Percentiles rank a stretch among this genome's conserved stretches.
Evolutionary conservation across 1,284 basidiomycete genomes (phyloP).

Genomic region (Cryptococcus amylolentus): DNA sequence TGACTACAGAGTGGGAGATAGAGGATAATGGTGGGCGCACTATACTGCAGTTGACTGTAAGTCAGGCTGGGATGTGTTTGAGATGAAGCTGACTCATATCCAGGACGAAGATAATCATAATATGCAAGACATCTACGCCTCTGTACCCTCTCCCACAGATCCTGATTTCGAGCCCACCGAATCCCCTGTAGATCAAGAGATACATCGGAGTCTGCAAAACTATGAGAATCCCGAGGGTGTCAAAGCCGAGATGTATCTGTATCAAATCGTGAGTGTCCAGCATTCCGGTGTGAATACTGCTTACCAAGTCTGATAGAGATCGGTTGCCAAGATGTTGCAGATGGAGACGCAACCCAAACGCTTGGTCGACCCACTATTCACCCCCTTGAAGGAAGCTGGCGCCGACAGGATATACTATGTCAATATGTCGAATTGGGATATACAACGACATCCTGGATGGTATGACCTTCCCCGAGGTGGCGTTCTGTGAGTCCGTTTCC

Average conservation of each 20-base stretch:
- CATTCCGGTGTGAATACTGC: conserved; percentile 1
- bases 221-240: conserved; percentile 33
- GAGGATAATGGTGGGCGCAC: not conserved
- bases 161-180: conserved; percentile 13
- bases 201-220: conserved; percentile 15
- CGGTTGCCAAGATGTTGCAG: conserved; percentile 33
- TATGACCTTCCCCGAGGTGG: conserved; percentile 42
- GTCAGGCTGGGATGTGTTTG: not conserved
- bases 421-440: conserved; percentile 31
- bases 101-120: conserved; percentile 17
- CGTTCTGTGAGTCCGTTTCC: conserved; percentile 29
- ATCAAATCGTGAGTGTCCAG: conserved; percentile 36
- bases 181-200: conserved; percentile 24
- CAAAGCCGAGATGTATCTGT: conserved; percentile 32
- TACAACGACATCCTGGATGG: conserved; percentile 30
- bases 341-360: conserved; percentile 37
- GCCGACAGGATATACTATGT: conserved; percentile 22
- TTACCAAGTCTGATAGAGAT: conserved; percentile 25
- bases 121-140: conserved; percentile 34
- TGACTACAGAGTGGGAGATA: conserved; percentile 3
- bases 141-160: conserved; percentile 27
- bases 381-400: conserved; percentile 25
- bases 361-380: conserved; percentile 34
- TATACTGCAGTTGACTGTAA: conserved; percentile 9
- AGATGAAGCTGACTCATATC: not conserved